These are phyloP conservation scores for Populus hybrid DNA, from an alignment of 441 rosid species.

Conservation along the genomic window DNA sequence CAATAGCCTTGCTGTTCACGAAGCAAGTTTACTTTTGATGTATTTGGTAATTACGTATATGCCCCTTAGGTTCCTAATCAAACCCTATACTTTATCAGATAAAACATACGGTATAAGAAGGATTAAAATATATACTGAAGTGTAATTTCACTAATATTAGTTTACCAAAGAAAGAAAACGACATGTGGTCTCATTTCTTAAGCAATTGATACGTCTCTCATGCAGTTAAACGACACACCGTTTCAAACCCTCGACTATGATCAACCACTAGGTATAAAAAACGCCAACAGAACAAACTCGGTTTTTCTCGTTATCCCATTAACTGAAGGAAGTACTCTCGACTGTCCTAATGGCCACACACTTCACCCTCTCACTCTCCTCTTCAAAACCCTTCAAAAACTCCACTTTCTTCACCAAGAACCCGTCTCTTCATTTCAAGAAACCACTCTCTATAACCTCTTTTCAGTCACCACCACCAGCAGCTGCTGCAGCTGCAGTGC, in stretches of 20 bases:
- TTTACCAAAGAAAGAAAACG: background rate
- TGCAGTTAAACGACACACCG: background rate
- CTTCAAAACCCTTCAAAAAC: conserved; percentile 21
- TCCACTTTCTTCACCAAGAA: conserved; percentile 14
- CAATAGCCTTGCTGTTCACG: background rate
- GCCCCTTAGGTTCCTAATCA: background rate
- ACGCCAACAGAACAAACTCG: background rate
- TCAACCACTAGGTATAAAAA: background rate
- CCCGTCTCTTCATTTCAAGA: conserved; percentile 25
- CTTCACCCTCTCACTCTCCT: conserved; percentile 20
- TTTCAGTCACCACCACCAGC: conserved; percentile 26
- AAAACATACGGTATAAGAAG: background rate
- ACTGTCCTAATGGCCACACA: conserved; percentile 29
- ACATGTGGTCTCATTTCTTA: background rate
- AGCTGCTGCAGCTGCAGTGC: conserved; percentile 32
- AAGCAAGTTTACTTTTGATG: background rate
- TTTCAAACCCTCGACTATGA: background rate
- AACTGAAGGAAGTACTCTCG: background rate
- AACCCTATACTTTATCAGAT: too few species aligned
- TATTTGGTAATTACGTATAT: background rate
- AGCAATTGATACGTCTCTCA: background rate
- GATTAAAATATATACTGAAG: background rate
- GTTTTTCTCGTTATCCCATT: background rate
- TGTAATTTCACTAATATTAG: background rate
- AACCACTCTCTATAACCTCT: conserved; percentile 31